Evolutionary conservation across 1,284 basidiomycete species (phyloP), one percentile per base, ranked within the genome.

Genomic region (Tylopilus orsonianus): DNA sequence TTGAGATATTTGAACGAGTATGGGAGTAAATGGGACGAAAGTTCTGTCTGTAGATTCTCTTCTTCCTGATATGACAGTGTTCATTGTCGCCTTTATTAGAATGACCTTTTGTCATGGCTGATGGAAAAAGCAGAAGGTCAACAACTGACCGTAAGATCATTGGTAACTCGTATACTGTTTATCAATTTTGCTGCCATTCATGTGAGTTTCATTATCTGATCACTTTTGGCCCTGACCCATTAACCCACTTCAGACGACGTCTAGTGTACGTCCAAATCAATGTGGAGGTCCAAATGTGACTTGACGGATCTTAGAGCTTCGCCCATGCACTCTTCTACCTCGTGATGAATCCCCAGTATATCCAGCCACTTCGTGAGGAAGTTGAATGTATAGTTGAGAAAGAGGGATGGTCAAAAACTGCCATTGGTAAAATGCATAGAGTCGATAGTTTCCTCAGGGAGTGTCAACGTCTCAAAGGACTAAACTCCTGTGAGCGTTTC

Each of bases 381-480:
- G 20, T 40, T 3, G 39, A n/a, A 40, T 2, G 42, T 69, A 68
- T 49, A 2, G 48, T 75, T 2, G 52, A 48, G 1, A 55, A 61
- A 29, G 65, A 75, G 3, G 77, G 75, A 3, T 77, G 76, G 74
- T 66, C 73, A 3, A 76, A 74, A 49, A 51, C 40, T 0, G 64
- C 70, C 0, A 42, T 78, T 27, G 61, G 55, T 29, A 69, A 69
- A 44, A 72, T 78, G 72, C 56, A 54, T 33, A 75, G 70, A 51
- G 37, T 76, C 5, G 77, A 79, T 56, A 78, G 77, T 53, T 75
- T 79, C 55, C 23, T 79, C 10, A 68, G 62, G 39, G 77, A 79
- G 52, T 63, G 67, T 1, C 66, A 70, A 41, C 66, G 77, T 3
- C 34, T 69, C 6, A 59, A 66, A 26, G 66, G 68, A 0, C 22